Conservation (phyloP, 2,329 filamentous ascomycete species). For the Scedosporium dehoogii region DNA sequence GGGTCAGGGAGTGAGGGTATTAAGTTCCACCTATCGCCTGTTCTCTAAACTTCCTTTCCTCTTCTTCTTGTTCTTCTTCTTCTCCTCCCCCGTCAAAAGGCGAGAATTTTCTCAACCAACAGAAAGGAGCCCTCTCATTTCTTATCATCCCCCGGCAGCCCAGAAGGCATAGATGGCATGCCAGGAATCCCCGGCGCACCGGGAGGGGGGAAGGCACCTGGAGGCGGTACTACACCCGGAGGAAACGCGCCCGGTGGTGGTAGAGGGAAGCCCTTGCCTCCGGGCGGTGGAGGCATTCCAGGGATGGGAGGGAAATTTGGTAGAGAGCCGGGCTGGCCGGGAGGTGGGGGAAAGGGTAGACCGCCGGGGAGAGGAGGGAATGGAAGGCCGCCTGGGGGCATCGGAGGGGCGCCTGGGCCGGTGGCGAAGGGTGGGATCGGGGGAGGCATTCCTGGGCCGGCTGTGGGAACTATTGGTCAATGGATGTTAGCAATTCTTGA, state of each 20-base stretch:
- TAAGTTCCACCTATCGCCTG: neutral
- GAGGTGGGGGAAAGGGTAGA: slow-evolving; percentile 17
- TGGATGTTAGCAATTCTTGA: neutral
- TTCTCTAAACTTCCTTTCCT: neutral
- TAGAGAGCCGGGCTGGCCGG: slow-evolving; percentile 19
- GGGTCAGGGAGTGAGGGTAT: neutral
- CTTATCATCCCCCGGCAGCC: neutral
- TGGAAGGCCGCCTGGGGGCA: slow-evolving; percentile 30
- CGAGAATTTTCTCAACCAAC: neutral
- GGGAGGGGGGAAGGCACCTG: slow-evolving; percentile 14
- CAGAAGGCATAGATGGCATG: slow-evolving; percentile 9
- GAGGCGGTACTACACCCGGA: slow-evolving; percentile 11
- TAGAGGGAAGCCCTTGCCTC: slow-evolving; percentile 14
- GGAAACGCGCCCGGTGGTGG: slow-evolving; percentile 11
- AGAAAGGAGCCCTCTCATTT: neutral
- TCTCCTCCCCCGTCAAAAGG: too few species aligned
- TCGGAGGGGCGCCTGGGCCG: slow-evolving; percentile 24
- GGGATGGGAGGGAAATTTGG: slow-evolving; percentile 13
- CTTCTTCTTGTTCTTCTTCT: neutral
- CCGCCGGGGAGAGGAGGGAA: slow-evolving; percentile 26
- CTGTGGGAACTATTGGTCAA: slow-evolving; percentile 35
- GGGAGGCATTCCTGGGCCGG: slow-evolving; percentile 36
- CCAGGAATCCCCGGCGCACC: slow-evolving; percentile 11
- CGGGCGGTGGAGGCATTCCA: slow-evolving; percentile 19
- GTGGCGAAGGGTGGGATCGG: slow-evolving; percentile 34